Base-by-base conservation (phyloP, 352 stramenopile species). In the Phytophthora kernoviae region DNA sequence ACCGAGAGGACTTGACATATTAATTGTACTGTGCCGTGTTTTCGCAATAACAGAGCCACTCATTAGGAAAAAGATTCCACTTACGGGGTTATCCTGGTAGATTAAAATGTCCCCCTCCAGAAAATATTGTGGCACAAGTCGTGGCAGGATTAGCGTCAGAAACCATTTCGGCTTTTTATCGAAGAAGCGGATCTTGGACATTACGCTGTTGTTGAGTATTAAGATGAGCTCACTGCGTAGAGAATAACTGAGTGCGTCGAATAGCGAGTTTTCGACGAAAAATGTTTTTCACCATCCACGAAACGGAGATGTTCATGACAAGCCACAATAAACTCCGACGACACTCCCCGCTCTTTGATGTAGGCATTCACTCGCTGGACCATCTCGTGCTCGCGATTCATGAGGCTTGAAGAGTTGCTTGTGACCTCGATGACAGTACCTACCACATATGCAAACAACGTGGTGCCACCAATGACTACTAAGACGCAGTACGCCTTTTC, bases 121-220 rank as follows among this genome's bases (percentile, higher is more conserved):
- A 33, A 84, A 93, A 58, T 77, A 93, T 48, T 93, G 83, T 3
- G 83, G 83, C 8, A 88, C 68, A 3, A 93, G 63, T 18, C 79
- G 66, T 18, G 81, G 83, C 11, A 93, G 54, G 11, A 93, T 54
- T 15, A 93, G 58, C 12, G 83, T 88, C 14, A 93, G 55, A 54
- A 93, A 93, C 83, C 83, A 93, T 36, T 93, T 93, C 4, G 83
- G 83, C 22, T 93, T 93, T 49, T 93, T 93, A 47, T 93, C 83
- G 24, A 93, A 93, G 54, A 93, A 91, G 0, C 83, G 77, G 5
- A 91, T 77, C 47, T 88, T 82, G 3, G 79, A 78, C 4, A 91
- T 58, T 1, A 88, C 64, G 24, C 65, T 64, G 24, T 46, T 68
- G 48, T 93, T 90, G 26, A 93, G 62, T 32, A 81, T 75, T 50